Evolutionary conservation across 345 rosid species (phyloP), one percentile per base, ranked within the genome.

Genomic region (Arabis hirsuta): DNA sequence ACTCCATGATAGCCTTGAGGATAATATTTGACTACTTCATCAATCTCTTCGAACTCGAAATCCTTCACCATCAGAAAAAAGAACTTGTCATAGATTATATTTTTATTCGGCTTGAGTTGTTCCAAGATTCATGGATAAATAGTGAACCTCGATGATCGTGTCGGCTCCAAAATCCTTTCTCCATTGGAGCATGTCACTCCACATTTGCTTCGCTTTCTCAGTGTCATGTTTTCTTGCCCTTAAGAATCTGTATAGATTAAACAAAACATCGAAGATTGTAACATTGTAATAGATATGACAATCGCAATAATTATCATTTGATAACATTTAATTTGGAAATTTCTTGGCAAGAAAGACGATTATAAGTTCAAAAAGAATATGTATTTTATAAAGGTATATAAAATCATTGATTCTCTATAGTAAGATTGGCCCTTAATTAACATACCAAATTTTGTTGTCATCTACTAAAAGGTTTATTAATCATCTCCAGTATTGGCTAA

Each of bases 1-100:
- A 96, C 98, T 16, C 99, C 98, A 81, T 96, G 99, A 82, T 96
- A 76, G 71, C 94, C 90, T 61, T 96, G 98, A 31, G 99, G 99
- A 43, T 96, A 96, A 78, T 87, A 80, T 31, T 77, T 85, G 65
- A 90, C 44, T 62, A 96, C 99, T 70, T 96, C 92, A 78, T 83
- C 78, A 13, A 87, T 51, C 84, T 96, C 99, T 65, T 79, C 79
- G 69, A 92, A 96, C 75, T 92, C 97, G 64, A 92, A 96, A 81
- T 96, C 98, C 99, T 96, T 72, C 46, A 53, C 5, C 19, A 19
- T 10, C 5, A 46, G 3, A 7, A 3, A 9, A 11, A 19, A 9
- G 41, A 42, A 9, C 0, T 36, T 44, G 44, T 41, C 36, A 71
- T 16, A 19, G 4, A 2, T 5, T 41, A 22, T 13, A 39, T 65